Conservation (phyloP, 352 stramenopile genomes). For the Phytophthora chlamydospora region DNA sequence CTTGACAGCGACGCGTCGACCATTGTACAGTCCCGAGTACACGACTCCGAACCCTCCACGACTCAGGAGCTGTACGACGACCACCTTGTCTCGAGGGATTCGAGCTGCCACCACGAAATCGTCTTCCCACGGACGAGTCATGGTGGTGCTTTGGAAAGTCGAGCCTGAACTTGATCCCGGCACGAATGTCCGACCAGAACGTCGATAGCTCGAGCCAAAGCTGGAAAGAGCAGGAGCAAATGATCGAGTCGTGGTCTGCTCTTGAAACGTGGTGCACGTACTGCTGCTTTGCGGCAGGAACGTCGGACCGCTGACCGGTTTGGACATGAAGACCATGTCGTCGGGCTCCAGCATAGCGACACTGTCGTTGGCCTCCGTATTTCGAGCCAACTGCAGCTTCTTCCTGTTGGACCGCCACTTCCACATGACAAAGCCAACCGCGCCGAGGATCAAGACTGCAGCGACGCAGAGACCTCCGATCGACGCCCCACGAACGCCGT, state of each 20-base stretch:
- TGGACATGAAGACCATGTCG: conserved; percentile 32
- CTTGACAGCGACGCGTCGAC: conserved; percentile 54
- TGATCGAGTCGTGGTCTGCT: conserved; percentile 22
- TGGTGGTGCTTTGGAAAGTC: conserved; percentile 11
- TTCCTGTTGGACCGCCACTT: conserved; percentile 28
- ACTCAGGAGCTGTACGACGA: conserved; percentile 38
- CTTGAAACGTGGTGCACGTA: conserved; percentile 27
- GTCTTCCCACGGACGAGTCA: conserved; percentile 43
- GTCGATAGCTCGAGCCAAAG: conserved; percentile 23
- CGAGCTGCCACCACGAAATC: conserved; percentile 45
- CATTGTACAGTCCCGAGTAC: conserved; percentile 45
- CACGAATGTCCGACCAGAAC: conserved; percentile 17
- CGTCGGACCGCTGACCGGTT: conserved; percentile 15
- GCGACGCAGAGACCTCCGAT: conserved; percentile 11
- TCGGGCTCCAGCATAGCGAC: conserved; percentile 38
- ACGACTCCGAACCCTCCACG: conserved; percentile 54
- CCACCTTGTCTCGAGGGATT: conserved; percentile 49
- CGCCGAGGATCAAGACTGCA: conserved; percentile 13
- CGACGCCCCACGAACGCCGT: conserved; percentile 2
- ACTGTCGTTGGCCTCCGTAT: conserved; percentile 26
- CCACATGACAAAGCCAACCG: conserved; percentile 20
- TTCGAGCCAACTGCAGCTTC: conserved; percentile 9
- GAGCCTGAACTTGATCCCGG: conserved; percentile 13
- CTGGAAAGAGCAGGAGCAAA: conserved; percentile 32
- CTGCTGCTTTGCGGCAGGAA: conserved; percentile 36